Conservation (phyloP, 306 rosid species). For the Morella rubra region DNA sequence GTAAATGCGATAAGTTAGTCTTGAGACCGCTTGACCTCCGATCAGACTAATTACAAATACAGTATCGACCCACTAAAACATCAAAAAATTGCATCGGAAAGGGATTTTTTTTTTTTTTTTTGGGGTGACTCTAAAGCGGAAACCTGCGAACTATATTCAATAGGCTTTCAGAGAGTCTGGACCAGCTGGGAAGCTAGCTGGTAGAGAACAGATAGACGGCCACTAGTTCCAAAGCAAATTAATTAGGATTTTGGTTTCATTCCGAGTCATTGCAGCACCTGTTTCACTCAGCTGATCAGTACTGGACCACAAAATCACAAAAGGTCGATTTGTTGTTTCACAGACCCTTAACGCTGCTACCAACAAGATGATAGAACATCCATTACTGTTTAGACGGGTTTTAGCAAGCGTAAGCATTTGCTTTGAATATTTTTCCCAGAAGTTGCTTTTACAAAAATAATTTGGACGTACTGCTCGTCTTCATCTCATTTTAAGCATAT, state of each 20-base stretch:
- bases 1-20: no score
- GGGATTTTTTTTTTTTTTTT: background rate
- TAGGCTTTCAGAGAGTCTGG: background rate
- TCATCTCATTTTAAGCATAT: no score
- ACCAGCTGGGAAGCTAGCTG: background rate
- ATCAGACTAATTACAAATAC: background rate
- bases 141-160: background rate
- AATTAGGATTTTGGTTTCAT: background rate
- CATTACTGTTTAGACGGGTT: background rate
- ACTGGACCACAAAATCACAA: background rate
- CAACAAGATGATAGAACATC: background rate
- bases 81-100: background rate
- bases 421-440: background rate
- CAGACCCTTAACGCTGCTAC: background rate
- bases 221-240: background rate
- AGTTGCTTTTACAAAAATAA: background rate
- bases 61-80: background rate
- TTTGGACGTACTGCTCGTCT: background rate
- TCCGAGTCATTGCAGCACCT: background rate
- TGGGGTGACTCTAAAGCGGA: background rate
- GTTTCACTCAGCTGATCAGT: background rate
- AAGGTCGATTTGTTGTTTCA: background rate
- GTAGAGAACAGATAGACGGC: background rate
- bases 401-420: background rate
- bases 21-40: no score